A percentile compares a stretch with the other conserved stretches of the same genome.
Conservation (phyloP, 2,329 filamentous ascomycete genomes). For the Penicillium sp. region DNA sequence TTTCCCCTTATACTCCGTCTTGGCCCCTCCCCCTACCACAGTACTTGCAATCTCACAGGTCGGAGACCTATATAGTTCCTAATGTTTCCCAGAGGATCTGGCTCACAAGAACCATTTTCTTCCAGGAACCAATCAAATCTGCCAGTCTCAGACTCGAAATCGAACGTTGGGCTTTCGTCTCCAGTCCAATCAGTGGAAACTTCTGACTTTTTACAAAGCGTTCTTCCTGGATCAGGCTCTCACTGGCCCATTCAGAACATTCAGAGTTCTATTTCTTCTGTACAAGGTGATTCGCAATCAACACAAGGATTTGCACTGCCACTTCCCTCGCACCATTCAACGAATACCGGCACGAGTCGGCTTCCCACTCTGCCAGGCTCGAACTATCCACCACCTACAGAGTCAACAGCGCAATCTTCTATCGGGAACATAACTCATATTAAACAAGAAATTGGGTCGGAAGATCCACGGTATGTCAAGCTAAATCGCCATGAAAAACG, state of each 20-base stretch:
- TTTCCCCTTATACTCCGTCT: conserved; percentile 12
- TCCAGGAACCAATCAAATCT: conserved; percentile 17
- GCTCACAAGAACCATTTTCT: conserved; percentile 23
- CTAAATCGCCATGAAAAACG: background rate
- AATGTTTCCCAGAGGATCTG: conserved; percentile 20
- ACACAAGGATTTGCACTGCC: conserved; percentile 5
- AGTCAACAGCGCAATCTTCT: conserved; percentile 10
- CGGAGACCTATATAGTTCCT: conserved; percentile 20
- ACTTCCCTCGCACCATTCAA: conserved; percentile 13
- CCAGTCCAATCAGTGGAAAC: conserved; percentile 18
- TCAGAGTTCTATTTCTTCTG: conserved; percentile 8
- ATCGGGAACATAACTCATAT: conserved; percentile 4
- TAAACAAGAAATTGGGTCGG: conserved; percentile 8
- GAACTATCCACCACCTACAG: conserved; percentile 5
- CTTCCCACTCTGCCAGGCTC: conserved; percentile 8
- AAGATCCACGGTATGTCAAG: conserved; percentile 15
- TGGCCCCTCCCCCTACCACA: conserved; percentile 11
- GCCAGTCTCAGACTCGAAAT: conserved; percentile 12
- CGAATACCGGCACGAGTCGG: conserved; percentile 9
- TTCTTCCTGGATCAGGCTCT: conserved; percentile 9
- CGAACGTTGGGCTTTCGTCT: conserved; percentile 3
- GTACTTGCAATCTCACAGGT: conserved; percentile 17
- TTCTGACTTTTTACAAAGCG: conserved; percentile 15
- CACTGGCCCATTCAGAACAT: conserved; percentile 17
- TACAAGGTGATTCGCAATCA: conserved; percentile 5